A percentile compares a stretch with the other conserved stretches of the same genome.
Conservation (phyloP, 441 rosid genomes). For the Flueggea neowawraea region DNA sequence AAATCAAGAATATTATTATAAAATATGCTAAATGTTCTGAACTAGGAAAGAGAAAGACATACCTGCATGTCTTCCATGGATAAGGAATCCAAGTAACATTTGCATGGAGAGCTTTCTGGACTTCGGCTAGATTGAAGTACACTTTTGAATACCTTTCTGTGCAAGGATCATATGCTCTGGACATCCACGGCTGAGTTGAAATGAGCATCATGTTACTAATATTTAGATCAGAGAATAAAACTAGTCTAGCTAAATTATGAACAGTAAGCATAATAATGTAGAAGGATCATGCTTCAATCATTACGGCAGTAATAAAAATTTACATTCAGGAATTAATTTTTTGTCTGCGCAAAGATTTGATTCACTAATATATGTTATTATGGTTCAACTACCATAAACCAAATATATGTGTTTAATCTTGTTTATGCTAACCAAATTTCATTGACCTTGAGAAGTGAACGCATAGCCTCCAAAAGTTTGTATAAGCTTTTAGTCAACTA, state of each 20-base stretch:
- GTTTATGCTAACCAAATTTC: background rate
- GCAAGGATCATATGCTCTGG: conserved; percentile 97
- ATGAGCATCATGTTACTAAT: conserved; percentile 3
- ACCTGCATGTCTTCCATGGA: conserved; percentile 90
- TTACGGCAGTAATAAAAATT: too few relatives aligned
- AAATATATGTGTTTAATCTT: background rate
- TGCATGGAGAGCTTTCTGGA: conserved; percentile 93
- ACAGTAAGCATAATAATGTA: too few relatives aligned
- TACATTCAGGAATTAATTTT: too few relatives aligned
- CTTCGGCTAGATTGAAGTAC: conserved; percentile 83
- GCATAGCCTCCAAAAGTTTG: background rate
- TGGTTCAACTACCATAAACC: background rate
- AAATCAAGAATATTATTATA: conserved; percentile 6
- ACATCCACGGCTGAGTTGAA: conserved; percentile 85
- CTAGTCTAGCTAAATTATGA: too few relatives aligned
- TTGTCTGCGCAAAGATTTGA: conserved; percentile 1
- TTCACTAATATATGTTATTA: background rate
- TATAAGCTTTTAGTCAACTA: too few relatives aligned
- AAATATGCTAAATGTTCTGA: background rate
- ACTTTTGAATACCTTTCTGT: conserved; percentile 69
- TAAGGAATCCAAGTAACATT: conserved; percentile 67
- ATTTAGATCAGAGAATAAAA: too few relatives aligned
- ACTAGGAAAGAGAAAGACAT: background rate
- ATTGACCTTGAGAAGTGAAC: background rate
- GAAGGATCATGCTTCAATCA: too few relatives aligned